A percentile compares a stretch with the other conserved stretches of the same genome.
phyloP scores from a whole-genome alignment of 176 grass and related monocot species.

The Oryza meyeriana region DNA sequence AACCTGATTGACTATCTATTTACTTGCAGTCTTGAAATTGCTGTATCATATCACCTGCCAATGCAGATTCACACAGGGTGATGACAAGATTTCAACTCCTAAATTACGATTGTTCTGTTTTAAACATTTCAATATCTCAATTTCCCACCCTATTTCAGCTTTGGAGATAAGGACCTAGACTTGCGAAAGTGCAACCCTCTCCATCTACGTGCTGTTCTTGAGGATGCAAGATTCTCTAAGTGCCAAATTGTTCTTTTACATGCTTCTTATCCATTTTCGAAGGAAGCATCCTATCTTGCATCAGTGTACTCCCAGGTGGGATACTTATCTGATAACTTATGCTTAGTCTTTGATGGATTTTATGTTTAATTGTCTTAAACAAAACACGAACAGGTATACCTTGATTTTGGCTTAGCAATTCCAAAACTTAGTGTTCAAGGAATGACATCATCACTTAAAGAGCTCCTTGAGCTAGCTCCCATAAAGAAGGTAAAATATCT shows the following conservation, averaged over 20 bases:
- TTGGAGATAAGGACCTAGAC: slow-evolving; percentile 96
- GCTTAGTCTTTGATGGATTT: slow-evolving; percentile 9
- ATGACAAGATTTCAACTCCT: slow-evolving; percentile 31
- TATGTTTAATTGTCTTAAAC: slow-evolving; percentile 18
- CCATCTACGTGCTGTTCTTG: slow-evolving; percentile 77
- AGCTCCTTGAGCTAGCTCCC: slow-evolving; percentile 84
- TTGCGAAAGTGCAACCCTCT: slow-evolving; percentile 86
- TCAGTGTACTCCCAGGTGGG: slow-evolving; percentile 95
- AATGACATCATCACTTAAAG: slow-evolving; percentile 81
- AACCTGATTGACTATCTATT: slow-evolving; percentile 94
- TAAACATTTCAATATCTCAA: slow-evolving; percentile 20
- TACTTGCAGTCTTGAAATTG: slow-evolving; percentile 68
- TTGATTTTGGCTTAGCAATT: slow-evolving; percentile 97
- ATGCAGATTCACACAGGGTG: slow-evolving; percentile 98
- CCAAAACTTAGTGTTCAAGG: slow-evolving; percentile 98
- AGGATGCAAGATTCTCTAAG: slow-evolving; percentile 72
- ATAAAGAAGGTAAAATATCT: slow-evolving; percentile 70
- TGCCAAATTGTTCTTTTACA: slow-evolving; percentile 93
- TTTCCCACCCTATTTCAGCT: slow-evolving; percentile 56
- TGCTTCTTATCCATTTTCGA: slow-evolving; percentile 97
- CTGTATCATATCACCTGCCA: slow-evolving; percentile 54
- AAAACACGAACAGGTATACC: slow-evolving; percentile 65
- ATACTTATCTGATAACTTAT: neutral
- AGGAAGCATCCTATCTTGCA: slow-evolving; percentile 98
- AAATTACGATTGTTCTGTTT: slow-evolving; percentile 9